Percentiles rank a stretch among this genome's conserved stretches.
These are phyloP conservation scores for Colletotrichum sp. DNA, from an alignment of 2,329 filamentous ascomycete species.

Conservation along the genomic window DNA sequence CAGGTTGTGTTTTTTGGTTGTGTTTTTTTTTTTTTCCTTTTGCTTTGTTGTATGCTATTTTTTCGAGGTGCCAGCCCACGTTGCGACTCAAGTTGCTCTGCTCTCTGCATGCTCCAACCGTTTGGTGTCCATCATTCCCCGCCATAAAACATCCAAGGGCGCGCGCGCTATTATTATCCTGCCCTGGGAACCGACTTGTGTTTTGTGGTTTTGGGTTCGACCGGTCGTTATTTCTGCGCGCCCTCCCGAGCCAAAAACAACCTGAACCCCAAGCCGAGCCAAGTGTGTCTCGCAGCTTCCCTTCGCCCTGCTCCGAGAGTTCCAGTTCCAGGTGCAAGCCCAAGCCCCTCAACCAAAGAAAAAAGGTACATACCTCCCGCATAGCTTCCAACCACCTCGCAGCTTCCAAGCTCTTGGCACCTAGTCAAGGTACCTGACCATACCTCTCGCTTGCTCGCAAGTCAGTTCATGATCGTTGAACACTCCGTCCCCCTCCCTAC, in stretches of 20 bases:
- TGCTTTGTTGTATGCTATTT: background rate
- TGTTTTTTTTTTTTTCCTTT: background rate
- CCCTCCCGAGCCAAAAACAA: background rate
- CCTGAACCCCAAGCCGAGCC: background rate
- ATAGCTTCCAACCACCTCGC: conserved; percentile 10
- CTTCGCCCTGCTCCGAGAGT: background rate
- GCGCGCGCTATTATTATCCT: conserved; percentile 14
- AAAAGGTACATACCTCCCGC: background rate
- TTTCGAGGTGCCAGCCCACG: background rate
- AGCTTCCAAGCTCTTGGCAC: conserved; percentile 17
- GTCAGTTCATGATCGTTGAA: conserved; percentile 11
- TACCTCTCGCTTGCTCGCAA: background rate
- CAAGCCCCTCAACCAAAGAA: background rate
- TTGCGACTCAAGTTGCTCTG: background rate
- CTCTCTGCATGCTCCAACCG: background rate
- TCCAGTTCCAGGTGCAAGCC: background rate
- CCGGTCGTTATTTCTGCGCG: background rate
- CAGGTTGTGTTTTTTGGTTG: background rate
- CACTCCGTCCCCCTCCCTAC: background rate
- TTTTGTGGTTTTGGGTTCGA: background rate
- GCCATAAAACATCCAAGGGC: conserved; percentile 3
- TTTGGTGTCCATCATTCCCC: background rate
- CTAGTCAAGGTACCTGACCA: background rate
- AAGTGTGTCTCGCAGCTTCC: conserved; percentile 20
- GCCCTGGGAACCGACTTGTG: background rate